Evolutionary conservation across 208 protist species (phyloP), one percentile per base, ranked within the genome.

Genomic region (Crithidia thermophila): DNA sequence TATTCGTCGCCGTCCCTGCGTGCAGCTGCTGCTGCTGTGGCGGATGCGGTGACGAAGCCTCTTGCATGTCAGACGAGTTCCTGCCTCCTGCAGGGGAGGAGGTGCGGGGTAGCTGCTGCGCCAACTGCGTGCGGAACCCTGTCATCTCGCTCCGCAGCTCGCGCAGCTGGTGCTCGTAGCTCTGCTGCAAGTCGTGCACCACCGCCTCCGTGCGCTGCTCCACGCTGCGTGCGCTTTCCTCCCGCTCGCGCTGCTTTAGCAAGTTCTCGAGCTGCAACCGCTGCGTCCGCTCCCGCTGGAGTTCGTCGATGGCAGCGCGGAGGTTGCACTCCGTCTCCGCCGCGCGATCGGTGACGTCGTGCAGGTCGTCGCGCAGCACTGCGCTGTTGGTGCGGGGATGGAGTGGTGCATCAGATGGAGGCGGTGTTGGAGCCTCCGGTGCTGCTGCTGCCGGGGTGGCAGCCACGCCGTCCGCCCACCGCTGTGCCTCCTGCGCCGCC

Each of bases 271-370:
- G 65, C 14, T 61, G 58, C 31, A 73, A 58, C 9, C 78, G 75
- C 37, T 43, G 75, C 33, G 53, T 74, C 11, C 61, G 72, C 62
- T 87, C 81, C 0, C 75, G 62, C 58, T 87, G 31, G 23, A 83
- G 52, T 31, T 74, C 72, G 36, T 60, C 59, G 1, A 77, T 33
- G 28, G 68, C 65, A 21, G 58, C 51, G 62, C 74, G 63, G n/a
- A 87, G 74, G 28, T 61, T 61, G 25, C 62, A 52, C 50, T 82
- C 76, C 40, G 52, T 25, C 50, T 62, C 58, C 21, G 51, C 43
- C 33, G 56, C 72, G 9, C 50, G 39, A 6, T 74, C 58, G 45
- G 67, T 60, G 23, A 76, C 49, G 16, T 45, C 45, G 13, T 61
- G 72, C 65, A 66, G 20, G 9, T 66, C 76, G 13, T 72, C 74